Evolutionary conservation across 768 basidiomycete species (phyloP), one percentile per base, ranked within the genome.

Genomic region (Mycena belliarum): DNA sequence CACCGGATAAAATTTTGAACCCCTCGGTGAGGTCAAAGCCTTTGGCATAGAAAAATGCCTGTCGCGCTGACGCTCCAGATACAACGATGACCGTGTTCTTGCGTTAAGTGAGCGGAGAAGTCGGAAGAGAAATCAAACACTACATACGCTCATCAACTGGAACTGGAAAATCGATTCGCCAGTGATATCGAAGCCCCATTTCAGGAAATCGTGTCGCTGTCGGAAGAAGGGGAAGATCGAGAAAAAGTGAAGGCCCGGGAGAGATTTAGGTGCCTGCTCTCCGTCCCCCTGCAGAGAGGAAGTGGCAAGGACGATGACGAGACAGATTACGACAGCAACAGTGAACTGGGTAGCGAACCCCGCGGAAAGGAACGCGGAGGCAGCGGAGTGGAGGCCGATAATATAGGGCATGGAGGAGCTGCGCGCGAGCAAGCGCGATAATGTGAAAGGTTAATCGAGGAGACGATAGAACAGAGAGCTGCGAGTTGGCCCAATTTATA

Each of bases 21-120:
- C 88, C 89, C 75, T 89, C 88, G 40, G 84, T 86, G 49, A 92
- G 80, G 70, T 91, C 88, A 60, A 92, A 82, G 21, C 81, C 81
- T 71, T 83, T 85, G 54, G 86, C 82, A 3, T 79, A 79, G 65
- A 91, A 88, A 72, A 91, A 91, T 4, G 83, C 78, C 53, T 82
- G 80, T 54, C 89, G 77, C 16, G 83, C 89, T 32, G 76, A 78
- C 67, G 89, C 87, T 50, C 89, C 90, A 38, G 89, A 91, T 38
- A 91, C 81, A 32, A 87, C 88, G 50, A 92, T 78, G 63, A 92
- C 88, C 4, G 80, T 85, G 61, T 87, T 84, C 89, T 91, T 66
- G 63, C 63, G 69, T 57, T 67, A 60, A 46, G 63, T 55, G 66
- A 49, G 48, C 59, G 44, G 43, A 23, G 40, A 11, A 63, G 59